Base-by-base conservation (phyloP, 345 rosid species). In the Citrus sp. region DNA sequence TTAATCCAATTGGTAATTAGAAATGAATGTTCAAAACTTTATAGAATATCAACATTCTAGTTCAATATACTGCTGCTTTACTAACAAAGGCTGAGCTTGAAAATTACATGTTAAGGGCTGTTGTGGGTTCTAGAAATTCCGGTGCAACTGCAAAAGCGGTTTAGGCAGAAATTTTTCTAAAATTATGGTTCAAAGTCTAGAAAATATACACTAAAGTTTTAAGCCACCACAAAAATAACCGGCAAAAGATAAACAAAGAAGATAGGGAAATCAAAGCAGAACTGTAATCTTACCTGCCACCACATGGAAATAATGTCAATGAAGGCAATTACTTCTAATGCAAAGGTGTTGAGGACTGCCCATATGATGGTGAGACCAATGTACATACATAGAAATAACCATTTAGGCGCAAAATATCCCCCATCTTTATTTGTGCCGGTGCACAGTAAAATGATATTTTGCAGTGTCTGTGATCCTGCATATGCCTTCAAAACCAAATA, bases 321-420 rank as follows among this genome's bases (percentile, higher is more conserved):
- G 81, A 87, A 82, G 78, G 94, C 94, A 73, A 85, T 85, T 32
- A 90, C 91, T 83, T 87, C 86, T 10, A 89, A 79, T 1, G 92
- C 89, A 58, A 89, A 89, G 12, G 91, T 86, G 84, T 89, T 89
- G 73, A 90, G 92, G 0, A 90, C 32, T 25, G 92, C 94, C 92
- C 94, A 90, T 49, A 89, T 90, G 24, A 90, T 5, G 16, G 85
- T 81, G 32, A 86, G 88, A 22, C 87, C 86, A 4, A 87, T 85
- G 70, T 89, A 90, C 89, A 90, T 89, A 77, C 89, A 86, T 46
- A 90, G 77, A 79, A 90, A 87, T 40, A 87, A 51, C 87, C 89
- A 82, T 28, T 86, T 90, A 2, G 92, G 89, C 19, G 94, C 89
- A 73, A 85, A 81, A 77, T 89, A 87, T 8, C 94, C 94, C 10